phyloP scores from a whole-genome alignment of 805 yeast genomes.

The Metschnikowia picachoensis region DNA sequence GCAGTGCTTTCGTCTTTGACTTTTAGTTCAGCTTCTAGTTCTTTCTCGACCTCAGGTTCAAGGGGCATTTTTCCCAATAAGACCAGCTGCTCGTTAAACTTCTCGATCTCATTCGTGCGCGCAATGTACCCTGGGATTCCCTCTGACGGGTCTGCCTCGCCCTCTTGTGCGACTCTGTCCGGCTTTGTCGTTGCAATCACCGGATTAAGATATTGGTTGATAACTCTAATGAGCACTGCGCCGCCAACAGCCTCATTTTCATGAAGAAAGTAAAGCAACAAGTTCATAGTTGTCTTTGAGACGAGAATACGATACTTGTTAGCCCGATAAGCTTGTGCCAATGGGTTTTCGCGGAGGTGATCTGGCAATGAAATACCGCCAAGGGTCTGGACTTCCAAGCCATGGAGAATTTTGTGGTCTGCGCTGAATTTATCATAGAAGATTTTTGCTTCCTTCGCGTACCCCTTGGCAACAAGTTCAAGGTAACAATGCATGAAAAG shows the following conservation, averaged over 20 bases:
- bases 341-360: constrained; percentile 77
- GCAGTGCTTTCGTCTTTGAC: constrained; percentile 60
- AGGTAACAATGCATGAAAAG: constrained; percentile 86
- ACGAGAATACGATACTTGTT: constrained; percentile 73
- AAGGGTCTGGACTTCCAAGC: constrained; percentile 67
- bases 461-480: constrained; percentile 67
- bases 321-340: constrained; percentile 69
- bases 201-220: constrained; percentile 76
- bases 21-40: constrained; percentile 78
- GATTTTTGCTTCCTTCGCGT: constrained; percentile 56
- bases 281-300: constrained; percentile 79
- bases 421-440: constrained; percentile 72
- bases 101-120: constrained; percentile 47
- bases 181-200: constrained; percentile 38
- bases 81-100: constrained; percentile 67
- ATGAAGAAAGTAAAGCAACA: constrained; percentile 79
- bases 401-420: constrained; percentile 75
- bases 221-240: constrained; percentile 73
- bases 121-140: constrained; percentile 47
- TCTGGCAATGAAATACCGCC: constrained; percentile 74
- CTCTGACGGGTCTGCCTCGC: constrained; percentile 49
- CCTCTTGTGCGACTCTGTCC: constrained; percentile 39
- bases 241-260: constrained; percentile 94
- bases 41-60: constrained; percentile 81
- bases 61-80: constrained; percentile 80